Percentiles rank a stretch among this genome's conserved stretches.
Evolutionary conservation across 1,139 yeast genomes (phyloP).

Genomic region (Nakaseomyces delphensis): DNA sequence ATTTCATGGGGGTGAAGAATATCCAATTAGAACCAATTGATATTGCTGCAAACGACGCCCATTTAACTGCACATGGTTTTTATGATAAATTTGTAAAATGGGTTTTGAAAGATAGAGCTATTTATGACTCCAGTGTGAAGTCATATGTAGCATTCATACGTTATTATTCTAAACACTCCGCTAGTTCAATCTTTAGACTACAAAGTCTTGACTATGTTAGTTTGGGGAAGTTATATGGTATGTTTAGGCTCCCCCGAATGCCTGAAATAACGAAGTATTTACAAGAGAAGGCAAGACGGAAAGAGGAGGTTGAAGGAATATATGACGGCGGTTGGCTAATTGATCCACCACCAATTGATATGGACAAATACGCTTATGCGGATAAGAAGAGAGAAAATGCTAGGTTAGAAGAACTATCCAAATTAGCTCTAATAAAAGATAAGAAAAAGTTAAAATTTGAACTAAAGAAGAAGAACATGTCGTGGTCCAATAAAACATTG

Average conservation of each 20-base stretch:
- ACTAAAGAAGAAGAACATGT: constrained; percentile 46
- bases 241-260: constrained; percentile 83
- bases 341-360: constrained; percentile 42
- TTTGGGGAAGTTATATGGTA: constrained; percentile 67
- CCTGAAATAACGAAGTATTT: constrained; percentile 66
- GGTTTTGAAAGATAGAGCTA: constrained; percentile 62
- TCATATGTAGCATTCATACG: constrained; percentile 78
- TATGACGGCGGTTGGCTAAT: constrained; percentile 61
- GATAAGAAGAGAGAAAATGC: constrained; percentile 57
- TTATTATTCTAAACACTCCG: constrained; percentile 84
- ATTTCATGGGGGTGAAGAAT: constrained; percentile 69
- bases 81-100: constrained; percentile 40
- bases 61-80: constrained; percentile 28
- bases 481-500: constrained; percentile 73
- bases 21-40: constrained; percentile 42
- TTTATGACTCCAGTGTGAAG: constrained; percentile 71
- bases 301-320: constrained; percentile 14
- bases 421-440: constrained; percentile 36
- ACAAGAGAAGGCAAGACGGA: constrained; percentile 30
- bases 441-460: constrained; percentile 43
- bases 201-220: constrained; percentile 63
- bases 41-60: constrained; percentile 12
- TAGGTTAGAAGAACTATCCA: constrained; percentile 51
- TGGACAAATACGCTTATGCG: constrained; percentile 57
- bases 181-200: constrained; percentile 78